These are phyloP conservation scores for Paraleonurus japonicus DNA, from an alignment of 257 asterid genomes.

Conservation along the genomic window DNA sequence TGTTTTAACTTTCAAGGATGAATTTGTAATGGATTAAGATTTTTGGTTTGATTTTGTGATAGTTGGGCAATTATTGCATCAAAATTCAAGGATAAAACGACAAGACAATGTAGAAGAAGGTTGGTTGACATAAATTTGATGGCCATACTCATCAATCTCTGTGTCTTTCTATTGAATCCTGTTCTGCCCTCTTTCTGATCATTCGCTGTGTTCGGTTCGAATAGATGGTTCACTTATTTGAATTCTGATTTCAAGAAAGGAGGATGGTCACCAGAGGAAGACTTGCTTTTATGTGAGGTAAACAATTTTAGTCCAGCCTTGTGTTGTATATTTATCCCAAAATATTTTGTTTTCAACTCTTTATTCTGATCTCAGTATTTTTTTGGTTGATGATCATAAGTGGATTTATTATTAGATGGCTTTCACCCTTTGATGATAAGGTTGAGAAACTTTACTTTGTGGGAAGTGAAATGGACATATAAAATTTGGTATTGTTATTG, in stretches of 20 bases:
- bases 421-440: background rate
- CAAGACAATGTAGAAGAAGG: slow-evolving; percentile 99
- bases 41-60: slow-evolving; percentile 31
- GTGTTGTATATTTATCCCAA: background rate
- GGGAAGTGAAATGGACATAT: background rate
- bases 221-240: slow-evolving; percentile 97
- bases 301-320: background rate
- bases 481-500: background rate
- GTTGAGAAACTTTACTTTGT: background rate
- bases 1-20: slow-evolving; percentile 27
- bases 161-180: slow-evolving; percentile 2
- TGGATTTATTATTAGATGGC: slow-evolving; percentile 8
- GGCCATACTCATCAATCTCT: slow-evolving; percentile 13
- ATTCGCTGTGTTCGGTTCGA: slow-evolving; percentile 12
- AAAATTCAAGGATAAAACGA: slow-evolving; percentile 88
- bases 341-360: background rate
- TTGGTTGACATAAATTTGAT: slow-evolving; percentile 38
- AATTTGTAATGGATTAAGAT: slow-evolving; percentile 12
- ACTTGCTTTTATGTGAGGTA: slow-evolving; percentile 95
- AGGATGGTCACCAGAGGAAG: slow-evolving; percentile 99
- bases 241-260: slow-evolving; percentile 99
- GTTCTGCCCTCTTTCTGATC: background rate
- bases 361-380: background rate
- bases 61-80: slow-evolving; percentile 97
- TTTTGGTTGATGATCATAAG: slow-evolving; percentile 9